Base-by-base conservation (phyloP, 192 early-diverging fungal genomes). In the Coemansia sp. region DNA sequence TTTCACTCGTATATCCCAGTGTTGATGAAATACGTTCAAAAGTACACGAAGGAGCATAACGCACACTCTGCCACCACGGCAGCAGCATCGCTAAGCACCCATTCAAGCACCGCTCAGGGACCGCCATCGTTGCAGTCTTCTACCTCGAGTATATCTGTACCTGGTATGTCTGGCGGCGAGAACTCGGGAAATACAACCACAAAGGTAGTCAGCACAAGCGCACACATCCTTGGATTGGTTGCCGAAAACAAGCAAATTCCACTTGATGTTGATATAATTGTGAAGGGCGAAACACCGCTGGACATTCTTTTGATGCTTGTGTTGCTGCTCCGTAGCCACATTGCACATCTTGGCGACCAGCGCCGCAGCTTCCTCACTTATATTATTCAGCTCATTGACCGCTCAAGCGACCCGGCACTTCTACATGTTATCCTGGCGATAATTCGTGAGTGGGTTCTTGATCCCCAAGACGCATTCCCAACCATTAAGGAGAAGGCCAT, bases 401-500 rank as follows among this genome's bases (percentile, higher is more conserved):
- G 91, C 54, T 88, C 92, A 7, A 88, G 86, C n/a, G 89, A 95
- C 59, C 70, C 85, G 10, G 87, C 86, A 39, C 78, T 99, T 14
- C 77, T 92, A 11, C 76, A 88, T 8, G 85, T 87, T 5, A 90
- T 98, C 25, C 77, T 98, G 59, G 86, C 88, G 13, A 91, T 98
- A 85, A 86, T 92, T 9, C 86, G 89, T 37, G 88, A 90, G 51
- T 99, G 98, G 98, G 87, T 98, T 2, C 76, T 92, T 44, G 87
- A 86, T n/a, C 83, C 87, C 22, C 83, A 84, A 57, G 94, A 96
- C 57, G 84, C 91, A 2, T 97, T 97, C 81, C 98, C 98, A 2
- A 98, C 98, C 6, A 87, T 93, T 64, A 97, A 96, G 77, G 98
- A 99, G 65, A 98, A 99, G 76, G 91, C 95, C 7, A 91, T 90